These are phyloP conservation scores for Coemansia javaensis DNA, from an alignment of 192 early-diverging fungal genomes.

Conservation along the genomic window DNA sequence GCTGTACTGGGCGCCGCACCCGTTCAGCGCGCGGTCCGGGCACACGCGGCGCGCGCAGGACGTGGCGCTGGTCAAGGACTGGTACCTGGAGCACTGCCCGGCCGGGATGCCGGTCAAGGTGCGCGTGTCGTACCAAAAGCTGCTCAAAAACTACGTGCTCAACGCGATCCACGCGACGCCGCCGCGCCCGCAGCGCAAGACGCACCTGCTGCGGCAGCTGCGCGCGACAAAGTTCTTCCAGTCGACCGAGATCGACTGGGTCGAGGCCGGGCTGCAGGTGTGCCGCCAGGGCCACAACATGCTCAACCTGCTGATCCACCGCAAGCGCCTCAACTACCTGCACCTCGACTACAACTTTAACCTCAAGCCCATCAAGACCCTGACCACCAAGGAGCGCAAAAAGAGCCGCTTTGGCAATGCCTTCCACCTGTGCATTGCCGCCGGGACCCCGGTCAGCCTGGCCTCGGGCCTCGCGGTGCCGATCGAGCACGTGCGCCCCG, in stretches of 20 bases:
- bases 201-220: conserved; percentile 92
- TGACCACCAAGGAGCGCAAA: conserved; percentile 99
- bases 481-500: conserved; percentile 34
- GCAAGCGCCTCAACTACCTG: conserved; percentile 96
- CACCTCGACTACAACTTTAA: conserved; percentile 99
- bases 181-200: conserved; percentile 85
- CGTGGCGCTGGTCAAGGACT: conserved; percentile 91
- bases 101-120: conserved; percentile 94
- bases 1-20: conserved; percentile 97
- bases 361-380: conserved; percentile 96
- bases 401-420: conserved; percentile 98
- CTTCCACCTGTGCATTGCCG: conserved; percentile 76
- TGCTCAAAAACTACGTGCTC: conserved; percentile 93
- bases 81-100: conserved; percentile 97
- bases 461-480: conserved; percentile 38
- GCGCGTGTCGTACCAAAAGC: conserved; percentile 97
- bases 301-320: conserved; percentile 97
- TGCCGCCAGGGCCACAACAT: conserved; percentile 99
- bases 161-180: conserved; percentile 84
- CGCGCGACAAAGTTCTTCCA: conserved; percentile 99
- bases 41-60: conserved; percentile 86
- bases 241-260: conserved; percentile 97
- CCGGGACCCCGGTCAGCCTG: conserved; percentile 45
- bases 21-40: conserved; percentile 91
- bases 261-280: conserved; percentile 97